Base-by-base conservation (phyloP, 208 protist species). In the Leishmania arabica region DNA sequence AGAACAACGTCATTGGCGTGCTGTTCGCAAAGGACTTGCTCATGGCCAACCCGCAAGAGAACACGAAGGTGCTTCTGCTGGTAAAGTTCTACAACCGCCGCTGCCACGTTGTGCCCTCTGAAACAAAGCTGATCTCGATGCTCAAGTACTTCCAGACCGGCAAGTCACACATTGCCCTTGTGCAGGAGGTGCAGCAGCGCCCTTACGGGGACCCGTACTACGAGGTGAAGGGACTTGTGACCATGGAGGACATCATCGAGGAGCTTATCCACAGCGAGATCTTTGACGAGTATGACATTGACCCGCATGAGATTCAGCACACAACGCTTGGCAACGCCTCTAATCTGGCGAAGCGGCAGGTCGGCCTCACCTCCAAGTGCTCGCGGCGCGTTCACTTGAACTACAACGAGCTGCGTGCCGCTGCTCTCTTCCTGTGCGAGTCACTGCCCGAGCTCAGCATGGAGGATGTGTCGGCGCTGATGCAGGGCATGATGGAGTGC, bases 261-360 rank as follows among this genome's bases (percentile, higher is more conserved):
- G 97, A 99, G 81, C 96, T 99, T 68, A 98, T 99, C 81, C 93
- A 98, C 83, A 98, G 97, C 73, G 98, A 99, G 86, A 99, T 99
- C 84, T 95, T 99, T 45, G 98, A 99, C 87, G 98, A 99, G 89
- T 98, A 97, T 74, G 98, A 99, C 85, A 78, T 89, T 17, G 93
- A 89, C 77, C 92, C 93, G 19, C 83, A 79, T 21, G 77, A 82
- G 42, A 78, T 81, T 31, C 75, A 78, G 58, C 72, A 82, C 51
- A 65, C 77, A 42, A 68, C 78, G 24, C 45, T 77, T 54, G 60
- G 71, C 54, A 82, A 75, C 68, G 45, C 68, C 42, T 74, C 78
- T 58, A 58, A 51, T 42, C n/a, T 81, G 69, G 42, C 75, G 68
- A 97, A 94, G 82, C 80, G 90, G 21, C 89, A 95, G 78, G 78